Base-by-base conservation (phyloP, 345 rosid species). In the Gossypium arboreum region DNA sequence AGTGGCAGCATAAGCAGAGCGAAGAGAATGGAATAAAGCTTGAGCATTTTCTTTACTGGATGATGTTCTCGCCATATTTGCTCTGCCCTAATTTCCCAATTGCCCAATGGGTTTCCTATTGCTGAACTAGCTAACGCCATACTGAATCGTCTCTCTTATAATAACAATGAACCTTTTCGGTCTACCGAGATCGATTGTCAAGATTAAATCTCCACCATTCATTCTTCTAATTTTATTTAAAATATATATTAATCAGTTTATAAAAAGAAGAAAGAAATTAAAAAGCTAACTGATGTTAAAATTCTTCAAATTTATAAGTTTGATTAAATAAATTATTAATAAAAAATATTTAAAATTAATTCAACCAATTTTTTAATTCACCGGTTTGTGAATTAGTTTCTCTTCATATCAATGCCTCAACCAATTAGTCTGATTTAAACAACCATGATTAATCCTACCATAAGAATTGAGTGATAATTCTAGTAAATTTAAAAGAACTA, bases 1-100 rank as follows among this genome's bases (percentile, higher is more conserved):
- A 70, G 94, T 92, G 72, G 94, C 90, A 29, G 84, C 80, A 71
- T 92, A 92, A 74, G 97, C 93, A 29, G 97, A 85, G 24, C 88
- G 88, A 75, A 92, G 94, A 61, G 94, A 88, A 0, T 79, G 89
- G 68, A 90, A 84, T 4, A 92, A 92, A 56, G 91, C 93, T 68
- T 85, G 92, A 59, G 97, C 91, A 43, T 90, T 94, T 71, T 81
- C 97, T 73, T 81, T 92, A 75, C 85, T 77, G 0, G 90, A 85
- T 12, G 90, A 82, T 84, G 90, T 83, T 86, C 87, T 84, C 83
- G 72, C 94, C 97, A 92, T 92, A 43, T 41, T 64, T 64, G 48
- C 68, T 15, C 68, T 64, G 25, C 68, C 50, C 68, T 64, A 67
- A 47, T 5, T 48, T 47, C 27, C 60, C 41, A 22, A 47, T 48